These are phyloP conservation scores for Filosporella fistucella DNA, from an alignment of 495 filamentous ascomycete species.

Conservation along the genomic window DNA sequence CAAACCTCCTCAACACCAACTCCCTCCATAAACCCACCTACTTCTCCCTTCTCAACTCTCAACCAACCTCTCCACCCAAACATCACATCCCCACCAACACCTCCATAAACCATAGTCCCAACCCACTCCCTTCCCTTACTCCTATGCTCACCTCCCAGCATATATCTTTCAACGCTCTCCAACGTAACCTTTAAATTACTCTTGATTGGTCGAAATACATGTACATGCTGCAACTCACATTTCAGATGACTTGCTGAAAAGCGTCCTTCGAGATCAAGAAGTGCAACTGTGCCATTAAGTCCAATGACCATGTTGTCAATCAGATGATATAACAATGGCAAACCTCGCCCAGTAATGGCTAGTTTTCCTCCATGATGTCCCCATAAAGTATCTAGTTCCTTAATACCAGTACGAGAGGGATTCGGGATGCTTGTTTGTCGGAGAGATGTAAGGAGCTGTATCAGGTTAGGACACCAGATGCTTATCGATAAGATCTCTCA, in stretches of 20 bases:
- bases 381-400: conserved; percentile 36
- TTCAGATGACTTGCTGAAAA: conserved; percentile 58
- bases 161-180: conserved; percentile 34
- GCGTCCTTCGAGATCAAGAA: conserved; percentile 65
- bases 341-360: conserved; percentile 46
- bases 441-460: conserved; percentile 42
- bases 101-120: conserved; percentile 31
- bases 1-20: conserved; percentile 53
- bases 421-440: conserved; percentile 29
- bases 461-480: background rate
- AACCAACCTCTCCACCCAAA: conserved; percentile 45
- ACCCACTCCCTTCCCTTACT: conserved; percentile 44
- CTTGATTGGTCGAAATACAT: conserved; percentile 17
- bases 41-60: conserved; percentile 31
- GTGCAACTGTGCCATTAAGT: conserved; percentile 56
- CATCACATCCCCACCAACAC: conserved; percentile 17
- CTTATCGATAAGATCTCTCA: conserved; percentile 38
- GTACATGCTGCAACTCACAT: conserved; percentile 24
- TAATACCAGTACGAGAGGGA: conserved; percentile 26
- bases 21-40: conserved; percentile 42
- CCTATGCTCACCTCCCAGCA: conserved; percentile 39
- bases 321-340: conserved; percentile 58
- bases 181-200: conserved; percentile 25
- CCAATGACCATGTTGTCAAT: conserved; percentile 39
- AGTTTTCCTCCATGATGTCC: conserved; percentile 31